Evolutionary conservation across 345 rosid genomes (phyloP), one percentile per base, ranked within the genome.

Genomic region (Ceriops zippeliana): DNA sequence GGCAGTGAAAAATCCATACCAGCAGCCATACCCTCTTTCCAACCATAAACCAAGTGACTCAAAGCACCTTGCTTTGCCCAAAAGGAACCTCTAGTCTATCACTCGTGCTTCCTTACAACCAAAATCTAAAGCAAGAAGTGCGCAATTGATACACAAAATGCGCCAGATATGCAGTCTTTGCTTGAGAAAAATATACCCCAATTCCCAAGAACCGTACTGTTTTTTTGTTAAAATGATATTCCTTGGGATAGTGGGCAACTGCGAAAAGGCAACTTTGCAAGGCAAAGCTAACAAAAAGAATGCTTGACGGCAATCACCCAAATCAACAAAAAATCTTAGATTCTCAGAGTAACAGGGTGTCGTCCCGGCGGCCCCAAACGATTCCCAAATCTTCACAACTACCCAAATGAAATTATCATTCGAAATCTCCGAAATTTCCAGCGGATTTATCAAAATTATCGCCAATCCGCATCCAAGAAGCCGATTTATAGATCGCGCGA

Each of bases 1-100:
- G 84, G 68, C 70, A 83, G 84, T 17, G 97, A 83, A 61, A 84
- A 84, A 81, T 86, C 92, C 85, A 85, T 81, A 63, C 83, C 85
- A 24, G 85, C 82, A 19, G 83, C 88, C 87, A 81, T 82, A 70
- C 66, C 67, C 77, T 75, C 63, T 63, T 67, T 66, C 60, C 67
- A 78, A 85, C 83, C 90, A 87, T 81, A 72, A 71, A 79, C 54
- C 17, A 58, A 60, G 15, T 13, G 2, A 26, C 67, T 46, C 52
- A 24, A 62, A 62, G 51, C 27, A 58, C 70, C 58, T 57, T 20
- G 46, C 17, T 26, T 38, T 52, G 21, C 24, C 34, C 38, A 2
- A 20, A 61, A 49, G 16, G 32, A 28, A 53, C 42, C 35, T 32
- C 67, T 26, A 52, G 52, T 34, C 52, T 61, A 51, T 51, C 28